Percentiles rank a stretch among this genome's conserved stretches.
Evolutionary conservation across 257 asterid species (phyloP).

Genomic region (Solanum phureja): DNA sequence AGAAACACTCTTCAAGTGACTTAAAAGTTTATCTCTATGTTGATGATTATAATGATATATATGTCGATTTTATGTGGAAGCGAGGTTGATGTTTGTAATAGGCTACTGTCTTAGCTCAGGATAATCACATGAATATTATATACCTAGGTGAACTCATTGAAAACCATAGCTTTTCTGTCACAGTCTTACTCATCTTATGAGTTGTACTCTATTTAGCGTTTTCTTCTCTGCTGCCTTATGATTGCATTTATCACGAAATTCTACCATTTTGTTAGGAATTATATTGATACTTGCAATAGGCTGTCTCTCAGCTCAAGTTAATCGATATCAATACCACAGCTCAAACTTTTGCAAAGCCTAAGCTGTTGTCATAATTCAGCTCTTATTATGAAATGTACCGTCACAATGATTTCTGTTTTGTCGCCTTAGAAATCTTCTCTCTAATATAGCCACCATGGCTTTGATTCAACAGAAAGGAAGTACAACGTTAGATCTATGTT

Average conservation of each 20-base stretch:
- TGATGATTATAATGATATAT: not conserved
- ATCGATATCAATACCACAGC: not conserved
- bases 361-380: not conserved
- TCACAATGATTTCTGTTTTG: not conserved
- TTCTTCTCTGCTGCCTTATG: not conserved
- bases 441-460: not conserved
- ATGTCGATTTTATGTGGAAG: constrained; percentile 47
- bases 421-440: not conserved
- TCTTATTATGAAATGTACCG: not conserved
- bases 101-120: constrained; percentile 23
- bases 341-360: not conserved
- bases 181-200: not conserved
- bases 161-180: not conserved
- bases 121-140: not conserved
- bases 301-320: constrained; percentile 74
- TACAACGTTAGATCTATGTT: not conserved
- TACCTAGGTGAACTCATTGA: not conserved
- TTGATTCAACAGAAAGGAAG: not conserved
- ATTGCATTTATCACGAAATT: not conserved
- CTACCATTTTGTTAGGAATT: constrained; percentile 42
- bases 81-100: constrained; percentile 47
- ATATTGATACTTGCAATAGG: constrained; percentile 43
- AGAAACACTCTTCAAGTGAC: not conserved
- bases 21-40: too few species aligned
- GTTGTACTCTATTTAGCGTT: not conserved